phyloP scores from a whole-genome alignment of 108 stramenopile genomes.

The Phaeodactylum tricornutum region DNA sequence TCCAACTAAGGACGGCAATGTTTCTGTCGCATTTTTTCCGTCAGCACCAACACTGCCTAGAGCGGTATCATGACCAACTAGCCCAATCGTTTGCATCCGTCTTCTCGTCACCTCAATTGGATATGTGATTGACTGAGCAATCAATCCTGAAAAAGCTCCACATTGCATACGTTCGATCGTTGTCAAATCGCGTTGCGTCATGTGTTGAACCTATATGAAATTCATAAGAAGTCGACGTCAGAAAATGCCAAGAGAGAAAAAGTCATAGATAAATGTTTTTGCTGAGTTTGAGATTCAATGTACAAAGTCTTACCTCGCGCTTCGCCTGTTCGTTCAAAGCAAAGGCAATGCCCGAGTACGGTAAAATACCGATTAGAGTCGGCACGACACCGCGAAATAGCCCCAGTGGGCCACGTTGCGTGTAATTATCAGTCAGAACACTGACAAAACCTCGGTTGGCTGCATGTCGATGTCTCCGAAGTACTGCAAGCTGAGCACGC shows the following conservation, averaged over 20 bases:
- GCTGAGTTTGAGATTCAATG: no score
- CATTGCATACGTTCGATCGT: slow-evolving; percentile 82
- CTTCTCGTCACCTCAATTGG: slow-evolving; percentile 91
- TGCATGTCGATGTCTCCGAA: slow-evolving; percentile 31
- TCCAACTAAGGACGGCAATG: slow-evolving; percentile 25
- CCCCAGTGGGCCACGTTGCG: slow-evolving; percentile 36
- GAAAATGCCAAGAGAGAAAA: no score
- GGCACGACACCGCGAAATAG: slow-evolving; percentile 87
- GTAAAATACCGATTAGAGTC: slow-evolving; percentile 89
- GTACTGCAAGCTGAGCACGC: slow-evolving; percentile 90
- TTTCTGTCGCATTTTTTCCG: slow-evolving; percentile 8
- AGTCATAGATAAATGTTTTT: background rate
- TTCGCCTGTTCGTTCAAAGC: slow-evolving; percentile 90
- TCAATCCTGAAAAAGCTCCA: slow-evolving; percentile 82
- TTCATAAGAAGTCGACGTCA: no score
- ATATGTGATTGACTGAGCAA: slow-evolving; percentile 88
- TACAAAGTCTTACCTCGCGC: slow-evolving; percentile 42
- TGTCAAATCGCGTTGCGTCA: slow-evolving; percentile 64
- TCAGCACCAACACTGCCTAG: slow-evolving; percentile 23
- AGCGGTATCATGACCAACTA: slow-evolving; percentile 71
- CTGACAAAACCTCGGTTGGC: slow-evolving; percentile 11
- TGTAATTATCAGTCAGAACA: slow-evolving; percentile 31
- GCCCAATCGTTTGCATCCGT: slow-evolving; percentile 94
- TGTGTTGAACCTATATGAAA: slow-evolving; percentile 28
- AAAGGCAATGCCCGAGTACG: slow-evolving; percentile 93